Evolutionary conservation across 2,329 filamentous ascomycete genomes (phyloP), one percentile per base, ranked within the genome.

Genomic region (Cercospora zeae-maydis): DNA sequence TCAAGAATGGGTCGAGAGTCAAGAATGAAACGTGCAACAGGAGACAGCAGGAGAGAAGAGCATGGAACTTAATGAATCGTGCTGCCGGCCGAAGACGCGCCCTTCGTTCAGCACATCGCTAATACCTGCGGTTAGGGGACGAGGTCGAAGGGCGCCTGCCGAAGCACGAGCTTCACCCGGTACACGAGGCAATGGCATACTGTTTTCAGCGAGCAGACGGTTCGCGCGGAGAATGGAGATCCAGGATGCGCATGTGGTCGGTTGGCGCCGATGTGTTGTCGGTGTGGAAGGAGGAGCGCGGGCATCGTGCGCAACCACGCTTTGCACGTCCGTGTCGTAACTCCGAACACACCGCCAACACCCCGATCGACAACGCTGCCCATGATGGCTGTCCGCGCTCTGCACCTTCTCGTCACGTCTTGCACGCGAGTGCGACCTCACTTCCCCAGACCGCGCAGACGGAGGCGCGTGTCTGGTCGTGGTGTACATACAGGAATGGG

Each of bases 91-190:
- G 36, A 31, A 31, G 36, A 16, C 21, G 57, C 57, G 57, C 57
- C 57, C 45, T 59, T 51, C 45, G 30, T 51, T 13, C 10, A 16
- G 19, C 16, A 45, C 19, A 13, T 36, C 42, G 42, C 33, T 42
- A 51, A 59, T 36, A 59, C 42, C 57, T 59, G 57, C 57, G 39
- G 57, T 59, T 59, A 53, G 57, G 42, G 57, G 57, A 45, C 36
- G 55, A 47, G 39, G 24, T 47, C 37, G 49, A 53, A 1, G 49
- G n/a, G 49, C 49, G 31, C 49, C 49, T 53, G 49, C 49, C 49
- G 49, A 14, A 33, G n/a, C n/a, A 16, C 31, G 30, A 58, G 42
- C 42, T 27, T 24, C 16, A 47, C 24, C 27, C 47, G 59, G 55
- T 51, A 47, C 36, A 55, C 42, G 27, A 58, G 24, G 34, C 33